These are phyloP conservation scores for Sporothrix pseudoabietina DNA, from an alignment of 2,329 filamentous ascomycete genomes.

Conservation along the genomic window DNA sequence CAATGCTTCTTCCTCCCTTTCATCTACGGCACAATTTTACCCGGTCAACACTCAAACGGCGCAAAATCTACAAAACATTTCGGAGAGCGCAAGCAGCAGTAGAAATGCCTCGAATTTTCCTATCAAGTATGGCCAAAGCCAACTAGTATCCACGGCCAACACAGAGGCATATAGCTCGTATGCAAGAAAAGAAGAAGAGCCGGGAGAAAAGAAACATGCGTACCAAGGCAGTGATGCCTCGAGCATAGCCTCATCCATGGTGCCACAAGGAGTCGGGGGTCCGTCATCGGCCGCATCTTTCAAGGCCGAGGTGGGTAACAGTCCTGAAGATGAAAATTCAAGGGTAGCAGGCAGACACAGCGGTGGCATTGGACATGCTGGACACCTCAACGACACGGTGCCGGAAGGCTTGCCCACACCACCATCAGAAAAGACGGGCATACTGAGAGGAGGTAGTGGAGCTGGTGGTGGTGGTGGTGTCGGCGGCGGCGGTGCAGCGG, in stretches of 20 bases:
- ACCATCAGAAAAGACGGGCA: slow-evolving; percentile 44
- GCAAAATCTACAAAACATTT: not conserved
- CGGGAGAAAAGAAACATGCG: slow-evolving; percentile 35
- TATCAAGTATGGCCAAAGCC: not conserved
- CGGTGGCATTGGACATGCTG: not conserved
- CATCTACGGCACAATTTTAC: not conserved
- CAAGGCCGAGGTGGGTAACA: slow-evolving; percentile 32
- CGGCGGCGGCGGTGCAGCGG: not conserved
- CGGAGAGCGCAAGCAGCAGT: not conserved
- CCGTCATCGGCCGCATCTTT: slow-evolving; percentile 39
- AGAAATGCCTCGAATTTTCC: not conserved
- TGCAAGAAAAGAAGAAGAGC: slow-evolving; percentile 38
- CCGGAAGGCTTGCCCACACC: slow-evolving; percentile 46
- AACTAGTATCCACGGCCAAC: not conserved
- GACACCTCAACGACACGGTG: not conserved
- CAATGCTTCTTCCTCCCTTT: not conserved
- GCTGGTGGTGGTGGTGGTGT: not conserved
- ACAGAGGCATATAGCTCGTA: slow-evolving; percentile 25
- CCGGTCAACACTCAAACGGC: not conserved
- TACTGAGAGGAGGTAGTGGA: not conserved
- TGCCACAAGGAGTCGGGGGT: slow-evolving; percentile 41
- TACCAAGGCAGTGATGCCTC: slow-evolving; percentile 46
- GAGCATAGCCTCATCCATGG: slow-evolving; percentile 45
- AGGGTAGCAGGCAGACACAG: not conserved
- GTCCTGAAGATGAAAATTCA: slow-evolving; percentile 35